Conservation (phyloP, 192 early-diverging fungal species). For the Gaertneriomyces semiglobifer region DNA sequence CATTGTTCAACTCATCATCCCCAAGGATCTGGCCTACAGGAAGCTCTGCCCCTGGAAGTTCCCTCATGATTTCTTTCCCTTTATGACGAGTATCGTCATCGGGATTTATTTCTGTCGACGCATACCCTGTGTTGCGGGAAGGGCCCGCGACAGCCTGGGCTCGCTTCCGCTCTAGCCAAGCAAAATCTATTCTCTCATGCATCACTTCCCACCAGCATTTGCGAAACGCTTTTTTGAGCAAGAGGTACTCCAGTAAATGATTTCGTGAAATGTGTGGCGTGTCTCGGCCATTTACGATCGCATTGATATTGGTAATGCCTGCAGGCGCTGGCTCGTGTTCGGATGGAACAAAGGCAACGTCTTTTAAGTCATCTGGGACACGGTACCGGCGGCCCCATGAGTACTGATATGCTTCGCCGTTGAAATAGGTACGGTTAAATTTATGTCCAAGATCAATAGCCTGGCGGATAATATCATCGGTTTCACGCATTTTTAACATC, state of each 20-base stretch:
- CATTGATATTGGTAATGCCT: neutral
- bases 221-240: constrained; percentile 14
- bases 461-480: neutral
- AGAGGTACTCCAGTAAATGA: constrained; percentile 17
- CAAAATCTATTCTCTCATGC: constrained; percentile 6
- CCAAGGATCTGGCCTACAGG: neutral
- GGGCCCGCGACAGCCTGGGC: neutral
- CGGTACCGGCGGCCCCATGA: neutral
- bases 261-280: constrained; percentile 2
- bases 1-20: neutral
- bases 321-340: neutral
- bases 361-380: neutral
- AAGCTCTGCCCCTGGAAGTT: neutral
- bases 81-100: neutral
- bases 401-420: neutral
- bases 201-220: constrained; percentile 37
- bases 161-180: constrained; percentile 4
- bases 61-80: neutral
- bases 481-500: constrained; percentile 15
- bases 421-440: neutral
- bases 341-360: neutral
- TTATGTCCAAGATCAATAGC: too few species aligned
- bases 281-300: neutral
- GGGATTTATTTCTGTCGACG: neutral
- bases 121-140: neutral